These are phyloP conservation scores for Debaryomyces psychrophilus DNA, from an alignment of 1,139 yeast species.

Conservation along the genomic window DNA sequence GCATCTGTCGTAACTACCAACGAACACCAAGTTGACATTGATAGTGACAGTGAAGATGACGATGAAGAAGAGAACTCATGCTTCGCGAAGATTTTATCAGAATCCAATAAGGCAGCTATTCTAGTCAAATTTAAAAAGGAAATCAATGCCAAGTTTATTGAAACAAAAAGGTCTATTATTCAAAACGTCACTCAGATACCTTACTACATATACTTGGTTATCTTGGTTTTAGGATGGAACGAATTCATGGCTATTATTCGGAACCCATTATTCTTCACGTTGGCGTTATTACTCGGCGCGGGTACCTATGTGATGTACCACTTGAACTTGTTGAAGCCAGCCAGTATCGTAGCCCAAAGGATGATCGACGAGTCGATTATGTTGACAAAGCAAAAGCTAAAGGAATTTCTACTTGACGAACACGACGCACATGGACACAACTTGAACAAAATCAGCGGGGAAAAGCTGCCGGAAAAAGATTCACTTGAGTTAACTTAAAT, in stretches of 20 bases:
- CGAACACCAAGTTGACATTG: constrained; percentile 34
- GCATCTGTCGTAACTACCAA: constrained; percentile 11
- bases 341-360: constrained; percentile 59
- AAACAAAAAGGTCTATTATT: constrained; percentile 77
- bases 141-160: constrained; percentile 79
- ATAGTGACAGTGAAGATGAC: constrained; percentile 45
- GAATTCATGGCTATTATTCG: constrained; percentile 87
- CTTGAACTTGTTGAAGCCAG: constrained; percentile 77
- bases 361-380: constrained; percentile 59
- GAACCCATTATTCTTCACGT: constrained; percentile 76
- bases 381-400: constrained; percentile 61
- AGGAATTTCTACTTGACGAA: constrained; percentile 49
- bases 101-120: constrained; percentile 60
- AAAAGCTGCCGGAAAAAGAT: constrained; percentile 9
- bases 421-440: constrained; percentile 29
- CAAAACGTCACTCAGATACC: constrained; percentile 80
- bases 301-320: constrained; percentile 69
- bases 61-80: constrained; percentile 33
- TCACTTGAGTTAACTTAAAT: constrained; percentile 15
- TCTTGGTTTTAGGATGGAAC: constrained; percentile 89
- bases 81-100: constrained; percentile 63
- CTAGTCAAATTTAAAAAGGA: constrained; percentile 69
- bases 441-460: constrained; percentile 23
- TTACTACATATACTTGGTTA: constrained; percentile 70
- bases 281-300: constrained; percentile 58